These are phyloP conservation scores for Vitis hybrid DNA, from an alignment of 177 flowering plant species.

Conservation along the genomic window DNA sequence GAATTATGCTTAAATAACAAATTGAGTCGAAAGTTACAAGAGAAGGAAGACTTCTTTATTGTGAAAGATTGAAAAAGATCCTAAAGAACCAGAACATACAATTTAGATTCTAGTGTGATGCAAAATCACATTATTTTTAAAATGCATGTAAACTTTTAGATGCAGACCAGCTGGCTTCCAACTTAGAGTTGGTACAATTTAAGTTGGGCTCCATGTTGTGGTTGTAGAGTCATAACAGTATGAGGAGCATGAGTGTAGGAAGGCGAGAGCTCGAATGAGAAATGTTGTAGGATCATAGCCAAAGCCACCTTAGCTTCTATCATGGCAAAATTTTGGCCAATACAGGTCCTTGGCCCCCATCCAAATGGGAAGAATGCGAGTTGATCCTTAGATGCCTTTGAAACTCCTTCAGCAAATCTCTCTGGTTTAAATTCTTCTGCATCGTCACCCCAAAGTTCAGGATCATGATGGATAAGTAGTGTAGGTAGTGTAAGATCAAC, in stretches of 20 bases:
- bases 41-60: background rate
- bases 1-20: background rate
- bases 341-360: slow-evolving; percentile 49
- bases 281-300: slow-evolving; percentile 46
- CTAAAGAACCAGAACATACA: background rate
- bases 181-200: slow-evolving; percentile 29
- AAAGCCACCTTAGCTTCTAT: slow-evolving; percentile 47
- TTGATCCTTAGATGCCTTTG: slow-evolving; percentile 35
- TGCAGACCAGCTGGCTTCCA: background rate
- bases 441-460: slow-evolving; percentile 52
- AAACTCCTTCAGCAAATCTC: slow-evolving; percentile 51
- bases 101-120: background rate
- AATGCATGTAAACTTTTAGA: background rate
- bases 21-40: background rate
- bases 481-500: slow-evolving; percentile 38
- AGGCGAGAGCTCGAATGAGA: slow-evolving; percentile 43
- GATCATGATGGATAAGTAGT: slow-evolving; percentile 48
- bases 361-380: slow-evolving; percentile 48
- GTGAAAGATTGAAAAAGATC: background rate
- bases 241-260: slow-evolving; percentile 49
- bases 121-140: slow-evolving; percentile 1
- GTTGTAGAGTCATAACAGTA: slow-evolving; percentile 45
- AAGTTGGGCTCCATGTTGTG: slow-evolving; percentile 59
- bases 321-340: slow-evolving; percentile 49
- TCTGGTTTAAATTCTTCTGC: slow-evolving; percentile 54